Conservation (phyloP, 2,329 filamentous ascomycete species). For the Diplodia sapinea region DNA sequence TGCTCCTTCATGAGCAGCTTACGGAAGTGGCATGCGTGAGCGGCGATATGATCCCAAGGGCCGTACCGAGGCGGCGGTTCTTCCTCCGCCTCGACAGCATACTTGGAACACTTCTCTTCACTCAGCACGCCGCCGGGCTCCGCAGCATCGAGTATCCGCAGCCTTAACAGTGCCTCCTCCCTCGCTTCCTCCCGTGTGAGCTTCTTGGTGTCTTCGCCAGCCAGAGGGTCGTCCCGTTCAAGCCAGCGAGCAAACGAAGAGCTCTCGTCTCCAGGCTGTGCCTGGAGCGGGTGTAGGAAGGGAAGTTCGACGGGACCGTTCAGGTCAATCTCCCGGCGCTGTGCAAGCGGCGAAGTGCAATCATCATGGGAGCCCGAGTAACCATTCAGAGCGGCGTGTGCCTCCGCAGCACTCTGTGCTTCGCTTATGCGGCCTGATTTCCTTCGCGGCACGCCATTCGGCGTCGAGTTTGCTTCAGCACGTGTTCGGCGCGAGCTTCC, state of each 20-base stretch:
- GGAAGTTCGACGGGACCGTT: slow-evolving; percentile 55
- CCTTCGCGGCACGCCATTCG: slow-evolving; percentile 17
- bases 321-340: slow-evolving; percentile 56
- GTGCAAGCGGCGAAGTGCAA: slow-evolving; percentile 28
- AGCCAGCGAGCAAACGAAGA: slow-evolving; percentile 69
- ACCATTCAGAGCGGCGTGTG: slow-evolving; percentile 6
- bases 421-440: slow-evolving; percentile 30
- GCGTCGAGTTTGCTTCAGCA: slow-evolving; percentile 13
- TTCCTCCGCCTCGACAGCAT: slow-evolving; percentile 73
- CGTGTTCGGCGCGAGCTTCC: slow-evolving; percentile 11
- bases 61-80: slow-evolving; percentile 81
- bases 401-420: slow-evolving; percentile 14
- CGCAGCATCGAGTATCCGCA: slow-evolving; percentile 73
- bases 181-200: slow-evolving; percentile 42
- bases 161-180: slow-evolving; percentile 72
- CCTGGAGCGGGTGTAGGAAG: slow-evolving; percentile 59
- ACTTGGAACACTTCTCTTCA: slow-evolving; percentile 71
- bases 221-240: slow-evolving; percentile 56
- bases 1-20: slow-evolving; percentile 81
- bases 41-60: slow-evolving; percentile 83
- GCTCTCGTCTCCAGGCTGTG: slow-evolving; percentile 53
- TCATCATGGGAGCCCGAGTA: not conserved
- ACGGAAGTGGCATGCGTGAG: slow-evolving; percentile 79
- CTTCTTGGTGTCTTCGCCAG: slow-evolving; percentile 49
- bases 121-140: slow-evolving; percentile 78